Evolutionary conservation across 106 monocot genomes (phyloP), one percentile per base, ranked within the genome.

Genomic region (Vanilla planifolia): DNA sequence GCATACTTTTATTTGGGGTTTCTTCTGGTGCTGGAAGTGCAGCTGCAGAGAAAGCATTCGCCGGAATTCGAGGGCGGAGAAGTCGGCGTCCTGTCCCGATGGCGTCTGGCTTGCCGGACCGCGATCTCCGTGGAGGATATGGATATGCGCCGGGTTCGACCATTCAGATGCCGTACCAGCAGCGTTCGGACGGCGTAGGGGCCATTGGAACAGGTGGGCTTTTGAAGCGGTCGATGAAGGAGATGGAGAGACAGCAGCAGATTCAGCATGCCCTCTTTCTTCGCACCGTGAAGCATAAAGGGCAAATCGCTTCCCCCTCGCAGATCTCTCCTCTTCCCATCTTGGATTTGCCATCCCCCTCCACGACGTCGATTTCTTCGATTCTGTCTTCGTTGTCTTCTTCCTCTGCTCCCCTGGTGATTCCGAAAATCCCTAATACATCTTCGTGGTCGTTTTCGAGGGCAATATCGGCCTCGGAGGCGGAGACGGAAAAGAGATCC

Each of bases 231-330:
- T 61, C 69, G 50, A 19, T 64, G 16, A 33, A 42, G 50, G 64
- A 69, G 58, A 22, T 70, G 48, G 33, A 59, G 30, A 37, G 48
- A 28, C 67, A 69, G 55, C 61, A 44, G 62, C 67, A 67, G 57
- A 33, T 67, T 20, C 73, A 73, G 39, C 39, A 67, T 37, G 67
- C 61, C 20, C 32, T 74, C 25, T 67, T 29, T 19, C 67, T 74
- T n/a, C 60, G 67, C n/a, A 62, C 67, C 19, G 74, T 74, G 45
- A 67, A 62, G 67, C 74, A 43, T 8, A 59, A 67, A 47, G 29
- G 8, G 51, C 50, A 23, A 32, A 6, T 67, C 19, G 16, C 43
- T 30, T 15, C 43, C 17, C 26, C 40, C 50, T 7, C 51, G 47
- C 23, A 23, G 50, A 41, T 52, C 28, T 66, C 41, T 42, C 64